Conservation (phyloP, 257 asterid genomes). For the Solanum pennellii region DNA sequence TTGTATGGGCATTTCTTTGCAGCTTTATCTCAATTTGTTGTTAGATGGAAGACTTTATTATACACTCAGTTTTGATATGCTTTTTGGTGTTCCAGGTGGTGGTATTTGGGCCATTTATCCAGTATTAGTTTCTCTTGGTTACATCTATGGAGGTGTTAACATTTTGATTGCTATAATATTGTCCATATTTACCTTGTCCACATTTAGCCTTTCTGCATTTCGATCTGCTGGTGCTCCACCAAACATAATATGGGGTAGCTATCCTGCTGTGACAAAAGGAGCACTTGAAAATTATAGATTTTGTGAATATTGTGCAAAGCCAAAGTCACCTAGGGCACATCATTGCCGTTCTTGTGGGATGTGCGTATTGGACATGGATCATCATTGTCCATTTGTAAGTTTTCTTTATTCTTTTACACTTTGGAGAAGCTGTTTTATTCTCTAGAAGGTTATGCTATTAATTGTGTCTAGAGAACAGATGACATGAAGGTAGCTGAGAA, state of each 20-base stretch:
- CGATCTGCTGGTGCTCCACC: slow-evolving; percentile 76
- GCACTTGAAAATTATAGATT: slow-evolving; percentile 77
- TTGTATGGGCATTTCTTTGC: neutral
- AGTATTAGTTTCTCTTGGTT: slow-evolving; percentile 43
- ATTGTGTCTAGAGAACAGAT: neutral
- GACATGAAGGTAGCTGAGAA: neutral
- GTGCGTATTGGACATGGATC: slow-evolving; percentile 92
- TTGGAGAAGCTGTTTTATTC: neutral
- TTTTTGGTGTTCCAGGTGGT: slow-evolving; percentile 51
- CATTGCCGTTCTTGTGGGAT: slow-evolving; percentile 92
- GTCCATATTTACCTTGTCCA: slow-evolving; percentile 49
- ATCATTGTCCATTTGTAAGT: slow-evolving; percentile 99
- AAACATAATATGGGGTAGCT: slow-evolving; percentile 83
- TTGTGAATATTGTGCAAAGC: slow-evolving; percentile 75
- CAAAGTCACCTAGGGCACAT: slow-evolving; percentile 79
- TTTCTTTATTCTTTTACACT: neutral
- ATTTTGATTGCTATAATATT: slow-evolving; percentile 24
- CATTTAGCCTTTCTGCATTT: slow-evolving; percentile 65
- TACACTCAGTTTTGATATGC: neutral
- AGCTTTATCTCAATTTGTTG: neutral
- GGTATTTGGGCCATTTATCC: slow-evolving; percentile 86
- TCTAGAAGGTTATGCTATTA: neutral
- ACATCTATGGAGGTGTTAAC: slow-evolving; percentile 39
- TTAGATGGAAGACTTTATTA: neutral
- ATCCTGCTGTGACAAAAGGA: slow-evolving; percentile 86